These are phyloP conservation scores for Zygosaccharomyces bailii DNA, from an alignment of 805 yeast species.

Conservation along the genomic window DNA sequence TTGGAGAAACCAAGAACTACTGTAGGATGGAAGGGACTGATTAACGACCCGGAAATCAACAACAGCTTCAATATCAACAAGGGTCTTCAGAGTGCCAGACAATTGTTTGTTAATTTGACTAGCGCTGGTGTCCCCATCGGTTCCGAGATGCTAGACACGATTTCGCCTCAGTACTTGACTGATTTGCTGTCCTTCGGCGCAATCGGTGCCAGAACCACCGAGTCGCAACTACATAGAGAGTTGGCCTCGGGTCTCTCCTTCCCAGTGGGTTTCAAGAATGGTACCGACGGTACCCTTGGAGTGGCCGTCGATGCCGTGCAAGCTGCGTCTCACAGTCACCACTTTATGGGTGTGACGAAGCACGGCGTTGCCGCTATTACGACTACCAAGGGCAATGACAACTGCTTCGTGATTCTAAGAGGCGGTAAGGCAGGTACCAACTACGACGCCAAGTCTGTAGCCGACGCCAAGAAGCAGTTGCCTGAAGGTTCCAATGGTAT, in stretches of 20 bases:
- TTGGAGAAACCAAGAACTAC: slow-evolving; percentile 98
- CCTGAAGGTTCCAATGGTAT: slow-evolving; percentile 44
- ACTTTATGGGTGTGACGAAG: slow-evolving; percentile 95
- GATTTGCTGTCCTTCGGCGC: slow-evolving; percentile 94
- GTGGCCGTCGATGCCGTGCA: slow-evolving; percentile 93
- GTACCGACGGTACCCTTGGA: slow-evolving; percentile 91
- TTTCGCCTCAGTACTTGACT: slow-evolving; percentile 91
- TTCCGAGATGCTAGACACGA: slow-evolving; percentile 96
- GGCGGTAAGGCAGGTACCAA: slow-evolving; percentile 96
- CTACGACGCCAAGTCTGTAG: slow-evolving; percentile 77
- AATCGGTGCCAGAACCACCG: slow-evolving; percentile 98
- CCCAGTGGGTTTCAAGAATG: slow-evolving; percentile 98
- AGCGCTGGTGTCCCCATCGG: slow-evolving; percentile 84
- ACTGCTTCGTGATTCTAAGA: slow-evolving; percentile 90
- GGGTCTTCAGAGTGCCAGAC: slow-evolving; percentile 84
- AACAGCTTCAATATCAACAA: slow-evolving; percentile 91
- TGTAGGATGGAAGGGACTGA: slow-evolving; percentile 98
- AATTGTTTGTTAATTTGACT: slow-evolving; percentile 79
- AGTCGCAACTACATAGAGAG: slow-evolving; percentile 96
- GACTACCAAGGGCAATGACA: slow-evolving; percentile 90
- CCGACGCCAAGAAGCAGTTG: slow-evolving; percentile 66
- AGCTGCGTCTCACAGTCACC: slow-evolving; percentile 90
- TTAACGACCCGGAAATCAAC: slow-evolving; percentile 94
- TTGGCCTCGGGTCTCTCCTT: slow-evolving; percentile 96
- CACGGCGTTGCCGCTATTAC: slow-evolving; percentile 96